Evolutionary conservation across 495 filamentous ascomycete genomes (phyloP).

Genomic region (Haplographium delicatum): DNA sequence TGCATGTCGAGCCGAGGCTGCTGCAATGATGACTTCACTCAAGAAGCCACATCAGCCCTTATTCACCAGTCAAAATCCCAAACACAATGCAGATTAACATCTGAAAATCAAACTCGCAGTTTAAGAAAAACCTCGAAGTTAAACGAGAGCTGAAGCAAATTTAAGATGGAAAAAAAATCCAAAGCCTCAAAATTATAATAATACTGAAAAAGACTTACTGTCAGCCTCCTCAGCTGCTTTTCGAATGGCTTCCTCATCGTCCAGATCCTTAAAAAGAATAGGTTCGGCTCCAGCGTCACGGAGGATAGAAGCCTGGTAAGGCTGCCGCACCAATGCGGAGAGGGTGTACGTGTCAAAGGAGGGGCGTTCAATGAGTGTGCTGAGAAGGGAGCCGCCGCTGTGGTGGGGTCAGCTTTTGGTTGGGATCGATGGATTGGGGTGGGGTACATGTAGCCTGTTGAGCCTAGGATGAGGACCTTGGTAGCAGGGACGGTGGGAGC

Average conservation of each 20-base stretch:
- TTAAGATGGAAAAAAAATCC: background rate
- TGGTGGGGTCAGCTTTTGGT: background rate
- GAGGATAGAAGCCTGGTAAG: conserved; percentile 20
- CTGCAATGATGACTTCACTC: conserved; percentile 33
- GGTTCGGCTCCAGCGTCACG: conserved; percentile 20
- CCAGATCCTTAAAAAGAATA: conserved; percentile 25
- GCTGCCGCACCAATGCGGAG: conserved; percentile 20
- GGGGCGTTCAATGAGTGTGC: background rate
- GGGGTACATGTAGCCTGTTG: conserved; percentile 15
- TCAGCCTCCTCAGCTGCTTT: conserved; percentile 33
- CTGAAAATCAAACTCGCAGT: no score
- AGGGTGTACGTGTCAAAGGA: background rate
- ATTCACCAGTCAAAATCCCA: no score
- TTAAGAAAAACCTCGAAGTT: no score
- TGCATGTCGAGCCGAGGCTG: conserved; percentile 30
- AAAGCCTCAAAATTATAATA: background rate
- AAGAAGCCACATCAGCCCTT: background rate
- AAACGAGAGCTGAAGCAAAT: background rate
- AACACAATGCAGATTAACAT: no score
- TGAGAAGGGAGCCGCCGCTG: conserved; percentile 15
- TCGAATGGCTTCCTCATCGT: conserved; percentile 28
- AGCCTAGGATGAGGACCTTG: conserved; percentile 12
- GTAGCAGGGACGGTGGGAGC: no score
- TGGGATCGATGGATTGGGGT: background rate
- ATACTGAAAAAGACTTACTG: conserved; percentile 1